phyloP scores from a whole-genome alignment of 495 filamentous ascomycete species.

The Sporormia fimetaria region DNA sequence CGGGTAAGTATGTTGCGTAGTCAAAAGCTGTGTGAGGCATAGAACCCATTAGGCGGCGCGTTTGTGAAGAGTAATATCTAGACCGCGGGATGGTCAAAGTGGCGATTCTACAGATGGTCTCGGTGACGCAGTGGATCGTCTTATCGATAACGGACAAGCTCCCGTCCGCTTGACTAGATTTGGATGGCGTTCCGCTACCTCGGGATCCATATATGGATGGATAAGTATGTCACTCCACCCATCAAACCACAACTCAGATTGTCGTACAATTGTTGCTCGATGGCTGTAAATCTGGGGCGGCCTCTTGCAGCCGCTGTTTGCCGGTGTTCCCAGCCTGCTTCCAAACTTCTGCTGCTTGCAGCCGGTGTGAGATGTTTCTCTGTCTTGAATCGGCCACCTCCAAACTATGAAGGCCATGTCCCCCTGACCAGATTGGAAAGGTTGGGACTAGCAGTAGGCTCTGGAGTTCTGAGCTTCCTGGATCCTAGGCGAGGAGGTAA shows the following conservation, averaged over 20 bases:
- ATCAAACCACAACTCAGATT: too few species aligned
- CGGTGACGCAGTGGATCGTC: too few species aligned
- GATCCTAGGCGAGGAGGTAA: conserved; percentile 69
- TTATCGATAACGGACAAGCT: too few species aligned
- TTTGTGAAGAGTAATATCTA: too few species aligned
- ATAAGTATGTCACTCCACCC: too few species aligned
- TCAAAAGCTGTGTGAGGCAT: not conserved
- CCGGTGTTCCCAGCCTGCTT: not conserved
- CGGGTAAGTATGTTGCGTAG: conserved; percentile 26
- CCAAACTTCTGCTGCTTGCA: conserved; percentile 9
- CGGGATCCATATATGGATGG: too few species aligned
- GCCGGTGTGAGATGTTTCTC: conserved; percentile 46
- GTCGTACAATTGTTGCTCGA: conserved; percentile 2
- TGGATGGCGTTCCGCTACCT: too few species aligned
- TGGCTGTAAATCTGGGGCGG: conserved; percentile 10
- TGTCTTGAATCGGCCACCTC: conserved; percentile 63
- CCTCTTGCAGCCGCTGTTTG: not conserved
- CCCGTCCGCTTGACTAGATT: too few species aligned
- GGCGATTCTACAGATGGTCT: too few species aligned
- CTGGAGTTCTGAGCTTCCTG: conserved; percentile 64
- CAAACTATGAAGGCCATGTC: conserved; percentile 84
- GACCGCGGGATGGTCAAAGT: too few species aligned
- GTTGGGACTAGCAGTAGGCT: conserved; percentile 66
- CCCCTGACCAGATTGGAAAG: conserved; percentile 72
- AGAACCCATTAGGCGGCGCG: too few species aligned